These are phyloP conservation scores for Prunus davidiana DNA, from an alignment of 306 rosid genomes.

Conservation along the genomic window DNA sequence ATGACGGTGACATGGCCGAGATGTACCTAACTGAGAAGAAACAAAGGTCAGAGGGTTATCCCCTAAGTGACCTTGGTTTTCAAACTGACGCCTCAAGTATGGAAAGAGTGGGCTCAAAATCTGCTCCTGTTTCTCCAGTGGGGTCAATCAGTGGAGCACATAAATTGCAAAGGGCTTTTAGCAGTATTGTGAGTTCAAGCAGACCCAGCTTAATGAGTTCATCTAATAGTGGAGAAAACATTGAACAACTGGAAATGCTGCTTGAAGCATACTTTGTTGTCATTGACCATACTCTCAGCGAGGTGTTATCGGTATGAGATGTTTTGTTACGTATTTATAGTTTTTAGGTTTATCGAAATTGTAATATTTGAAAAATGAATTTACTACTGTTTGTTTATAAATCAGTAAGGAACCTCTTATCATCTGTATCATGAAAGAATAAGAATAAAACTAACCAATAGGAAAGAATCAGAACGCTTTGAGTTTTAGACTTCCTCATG, in stretches of 20 bases:
- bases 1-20: conserved; percentile 57
- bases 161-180: conserved; percentile 75
- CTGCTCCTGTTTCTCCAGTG: conserved; percentile 85
- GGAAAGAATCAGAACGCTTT: neutral
- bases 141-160: conserved; percentile 37
- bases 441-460: neutral
- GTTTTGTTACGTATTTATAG: conserved; percentile 10
- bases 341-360: conserved; percentile 2
- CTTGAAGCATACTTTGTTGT: conserved; percentile 52
- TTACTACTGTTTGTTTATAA: neutral
- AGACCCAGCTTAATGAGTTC: conserved; percentile 57
- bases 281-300: conserved; percentile 43
- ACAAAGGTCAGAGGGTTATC: conserved; percentile 37
- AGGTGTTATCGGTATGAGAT: conserved; percentile 43
- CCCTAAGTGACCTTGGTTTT: conserved; percentile 40
- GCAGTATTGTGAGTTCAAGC: conserved; percentile 58
- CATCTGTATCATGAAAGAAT: neutral
- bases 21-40: conserved; percentile 51
- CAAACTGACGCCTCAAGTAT: conserved; percentile 29
- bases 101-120: conserved; percentile 45
- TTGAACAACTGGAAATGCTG: conserved; percentile 58
- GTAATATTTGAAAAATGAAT: neutral
- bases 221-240: conserved; percentile 58
- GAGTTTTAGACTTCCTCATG: neutral
- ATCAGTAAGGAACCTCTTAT: neutral